Evolutionary conservation across 164 flowering plant species (phyloP), one percentile per base, ranked within the genome.

Genomic region (Chimonanthus praecox): DNA sequence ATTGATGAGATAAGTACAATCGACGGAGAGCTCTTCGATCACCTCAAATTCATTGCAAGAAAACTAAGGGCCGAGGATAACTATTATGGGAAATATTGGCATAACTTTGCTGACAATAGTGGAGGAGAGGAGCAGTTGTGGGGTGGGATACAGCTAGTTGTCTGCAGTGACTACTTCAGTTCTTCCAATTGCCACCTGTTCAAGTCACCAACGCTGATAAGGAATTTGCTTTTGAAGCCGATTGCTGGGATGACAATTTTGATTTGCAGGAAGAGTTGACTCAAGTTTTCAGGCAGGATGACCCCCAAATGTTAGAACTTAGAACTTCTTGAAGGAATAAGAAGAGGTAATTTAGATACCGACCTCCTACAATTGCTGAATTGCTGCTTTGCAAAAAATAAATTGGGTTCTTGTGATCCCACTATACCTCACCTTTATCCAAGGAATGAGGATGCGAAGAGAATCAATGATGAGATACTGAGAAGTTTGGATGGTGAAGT

Each of bases 1-100:
- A 83, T 90, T 0, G 95, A 87, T 75, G 92, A 90, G 71, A 78
- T 83, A 44, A 88, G 92, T 69, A 87, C 88, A 90, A 74, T 90
- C 8, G 82, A 83, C 69, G 83, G 78, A 4, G 76, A 77, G 6
- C 70, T 84, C 43, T 86, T 90, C 47, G 88, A 87, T 2, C 73
- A 66, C 16, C 84, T 87, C 45, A 87, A 84, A 33, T 81, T 21
- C 70, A 77, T 90, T 70, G 91, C 94, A 0, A 69, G 82, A 47
- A 67, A 7, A 49, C 47, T 82, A 33, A 1, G 33, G 33, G 33
- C 33, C 33, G 2, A 33, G 33, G 33, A 33, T 1, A 33, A 1
- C 33, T 33, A 33, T 33, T 33, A 33, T 33, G 33, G 33, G 33
- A 33, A 33, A 33, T 33, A 33, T 33, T 33, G 33, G 33, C 33